Evolutionary conservation across 2,329 filamentous ascomycete genomes (phyloP), one percentile per base, ranked within the genome.

Genomic region (Plenodomus lindquistii): DNA sequence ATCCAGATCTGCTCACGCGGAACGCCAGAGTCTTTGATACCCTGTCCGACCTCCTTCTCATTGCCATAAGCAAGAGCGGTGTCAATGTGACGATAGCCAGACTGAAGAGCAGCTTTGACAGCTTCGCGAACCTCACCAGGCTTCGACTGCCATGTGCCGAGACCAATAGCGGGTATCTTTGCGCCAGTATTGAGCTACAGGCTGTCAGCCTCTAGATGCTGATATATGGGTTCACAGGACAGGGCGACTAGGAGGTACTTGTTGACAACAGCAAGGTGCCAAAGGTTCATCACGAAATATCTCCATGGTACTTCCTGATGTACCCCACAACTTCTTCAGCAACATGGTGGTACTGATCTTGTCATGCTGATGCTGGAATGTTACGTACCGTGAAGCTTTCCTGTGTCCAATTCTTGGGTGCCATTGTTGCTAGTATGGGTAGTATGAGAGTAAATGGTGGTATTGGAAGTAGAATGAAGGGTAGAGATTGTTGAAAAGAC

Each of bases 1-100:
- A 92, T 78, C 77, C 81, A 91, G 62, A 91, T 84, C 71, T 85
- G 76, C 58, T 84, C 80, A 29, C 88, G 82, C 4, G 86, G 81
- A 2, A 90, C 73, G 42, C 82, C 81, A 20, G 81, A 81, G 41
- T 83, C 80, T 70, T 85, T 85, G 76, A 91, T 89, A 41, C 86
- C 88, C 24, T 77, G 75, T 50, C 88, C 88, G 19, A 91, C 82
- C 67, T 91, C 87, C 55, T 80, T 73, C 71, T 92, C 89, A 73
- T 93, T 94, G 70, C 84, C 85, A 71, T 94, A 94, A 42, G 85
- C 87, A 53, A 87, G 80, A 40, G 89, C 87, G 37, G 87, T 89
- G 74, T 89, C 86, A 68, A 91, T 87, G 74, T 90, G 87, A 31
- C 86, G 82, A 75, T 91, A 91, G 50, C 88, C 88, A 37, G 77